Evolutionary conservation across 257 asterid genomes (phyloP).

Genomic region (Osmanthus fragrans): DNA sequence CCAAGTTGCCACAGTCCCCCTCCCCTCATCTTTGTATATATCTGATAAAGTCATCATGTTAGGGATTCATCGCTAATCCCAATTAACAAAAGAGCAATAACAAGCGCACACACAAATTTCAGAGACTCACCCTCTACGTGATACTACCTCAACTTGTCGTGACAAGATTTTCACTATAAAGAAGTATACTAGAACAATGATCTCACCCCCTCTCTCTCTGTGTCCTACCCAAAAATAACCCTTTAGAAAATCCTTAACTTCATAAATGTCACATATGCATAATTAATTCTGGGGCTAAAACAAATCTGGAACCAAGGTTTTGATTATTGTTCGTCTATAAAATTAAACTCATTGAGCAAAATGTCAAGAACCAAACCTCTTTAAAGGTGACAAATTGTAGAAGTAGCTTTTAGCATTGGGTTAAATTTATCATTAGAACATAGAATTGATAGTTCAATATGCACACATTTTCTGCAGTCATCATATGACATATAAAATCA

Average conservation of each 20-base stretch:
- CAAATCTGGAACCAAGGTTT: neutral
- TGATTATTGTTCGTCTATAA: neutral
- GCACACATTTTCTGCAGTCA: neutral
- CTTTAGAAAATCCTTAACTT: neutral
- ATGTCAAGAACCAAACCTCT: neutral
- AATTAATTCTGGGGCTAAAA: constrained; percentile 13
- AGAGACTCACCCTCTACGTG: neutral
- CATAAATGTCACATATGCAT: neutral
- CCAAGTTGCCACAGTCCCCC: constrained; percentile 97
- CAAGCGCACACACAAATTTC: neutral
- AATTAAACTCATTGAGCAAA: neutral
- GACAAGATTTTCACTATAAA: neutral
- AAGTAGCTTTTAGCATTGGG: constrained; percentile 1
- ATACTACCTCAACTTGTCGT: neutral
- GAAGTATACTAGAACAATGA: neutral
- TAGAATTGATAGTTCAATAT: neutral
- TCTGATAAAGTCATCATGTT: constrained; percentile 26
- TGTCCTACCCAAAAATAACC: neutral
- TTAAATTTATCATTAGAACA: neutral
- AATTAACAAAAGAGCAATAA: neutral
- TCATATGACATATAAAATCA: neutral
- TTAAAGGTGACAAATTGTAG: neutral
- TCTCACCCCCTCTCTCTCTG: neutral
- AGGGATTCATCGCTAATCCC: neutral
- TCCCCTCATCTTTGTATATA: constrained; percentile 74